A percentile compares a stretch with the other conserved stretches of the same genome.
phyloP scores from a whole-genome alignment of 1,139 yeast genomes.

The Debaryomycetaceae sp. region DNA sequence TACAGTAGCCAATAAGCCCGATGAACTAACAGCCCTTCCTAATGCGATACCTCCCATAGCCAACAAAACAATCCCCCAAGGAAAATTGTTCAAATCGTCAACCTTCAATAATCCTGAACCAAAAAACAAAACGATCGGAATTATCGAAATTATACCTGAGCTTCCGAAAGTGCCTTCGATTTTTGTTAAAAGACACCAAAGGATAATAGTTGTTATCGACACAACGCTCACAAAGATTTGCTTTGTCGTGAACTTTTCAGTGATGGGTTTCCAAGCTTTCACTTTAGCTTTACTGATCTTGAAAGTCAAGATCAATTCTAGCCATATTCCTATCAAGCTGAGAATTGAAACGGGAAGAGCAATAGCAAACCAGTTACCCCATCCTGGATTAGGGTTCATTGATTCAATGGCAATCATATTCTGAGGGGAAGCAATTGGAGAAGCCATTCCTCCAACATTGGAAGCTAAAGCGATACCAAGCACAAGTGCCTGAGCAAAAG shows the following conservation, averaged over 20 bases:
- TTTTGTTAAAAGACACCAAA: slow-evolving; percentile 79
- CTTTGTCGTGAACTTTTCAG: slow-evolving; percentile 66
- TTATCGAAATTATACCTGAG: slow-evolving; percentile 82
- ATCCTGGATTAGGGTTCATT: slow-evolving; percentile 87
- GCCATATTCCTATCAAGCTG: slow-evolving; percentile 66
- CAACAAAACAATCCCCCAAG: slow-evolving; percentile 89
- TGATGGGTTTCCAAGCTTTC: slow-evolving; percentile 59
- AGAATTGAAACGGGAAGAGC: slow-evolving; percentile 74
- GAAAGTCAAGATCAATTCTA: slow-evolving; percentile 63
- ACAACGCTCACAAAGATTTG: slow-evolving; percentile 70
- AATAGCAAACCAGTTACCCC: slow-evolving; percentile 92
- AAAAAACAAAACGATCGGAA: slow-evolving; percentile 80
- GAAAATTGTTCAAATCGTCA: slow-evolving; percentile 86
- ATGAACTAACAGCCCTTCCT: slow-evolving; percentile 87
- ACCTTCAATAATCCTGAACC: slow-evolving; percentile 82
- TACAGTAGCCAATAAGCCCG: slow-evolving; percentile 77
- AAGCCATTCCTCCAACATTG: slow-evolving; percentile 92
- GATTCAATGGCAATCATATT: slow-evolving; percentile 84
- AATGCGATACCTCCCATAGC: slow-evolving; percentile 97
- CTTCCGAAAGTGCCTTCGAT: slow-evolving; percentile 75
- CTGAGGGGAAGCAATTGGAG: slow-evolving; percentile 95
- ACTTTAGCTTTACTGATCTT: slow-evolving; percentile 48
- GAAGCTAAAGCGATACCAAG: slow-evolving; percentile 90
- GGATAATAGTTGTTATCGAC: slow-evolving; percentile 64
- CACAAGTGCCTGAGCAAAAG: slow-evolving; percentile 78